phyloP scores from a whole-genome alignment of 139 green algal species.

The Astrephomene gubernaculifera region DNA sequence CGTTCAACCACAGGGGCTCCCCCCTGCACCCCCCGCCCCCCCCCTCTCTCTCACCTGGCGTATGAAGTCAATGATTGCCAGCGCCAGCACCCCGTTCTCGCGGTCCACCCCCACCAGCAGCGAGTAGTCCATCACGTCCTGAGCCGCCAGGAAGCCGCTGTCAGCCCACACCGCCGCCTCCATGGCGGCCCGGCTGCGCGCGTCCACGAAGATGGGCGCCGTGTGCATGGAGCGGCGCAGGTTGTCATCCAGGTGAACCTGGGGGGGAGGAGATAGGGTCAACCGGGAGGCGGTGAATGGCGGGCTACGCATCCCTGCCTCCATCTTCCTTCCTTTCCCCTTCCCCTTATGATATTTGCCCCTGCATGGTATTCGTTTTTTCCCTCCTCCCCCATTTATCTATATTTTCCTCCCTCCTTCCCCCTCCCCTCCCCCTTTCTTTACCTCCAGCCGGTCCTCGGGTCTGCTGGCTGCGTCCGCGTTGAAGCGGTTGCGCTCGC shows the following conservation, averaged over 20 bases:
- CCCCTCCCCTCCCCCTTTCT: not conserved
- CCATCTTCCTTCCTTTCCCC: not conserved
- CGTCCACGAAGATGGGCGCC: slow-evolving; percentile 77
- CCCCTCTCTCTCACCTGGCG: slow-evolving; percentile 58
- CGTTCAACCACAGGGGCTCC: too few species aligned
- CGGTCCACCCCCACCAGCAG: slow-evolving; percentile 86
- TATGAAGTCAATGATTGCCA: slow-evolving; percentile 97
- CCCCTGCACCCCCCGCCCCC: too few species aligned
- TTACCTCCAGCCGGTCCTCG: slow-evolving; percentile 39
- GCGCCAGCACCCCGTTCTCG: slow-evolving; percentile 75
- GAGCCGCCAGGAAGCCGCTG: slow-evolving; percentile 85
- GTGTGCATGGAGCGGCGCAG: slow-evolving; percentile 79
- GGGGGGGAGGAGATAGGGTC: not conserved
- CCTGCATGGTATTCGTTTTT: too few species aligned
- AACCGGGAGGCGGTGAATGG: not conserved
- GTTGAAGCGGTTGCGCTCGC: slow-evolving; percentile 81
- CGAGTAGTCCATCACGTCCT: slow-evolving; percentile 98
- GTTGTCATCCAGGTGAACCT: slow-evolving; percentile 95
- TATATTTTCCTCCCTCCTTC: too few species aligned
- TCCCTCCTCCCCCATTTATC: not conserved
- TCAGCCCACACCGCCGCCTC: slow-evolving; percentile 88
- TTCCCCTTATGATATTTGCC: too few species aligned
- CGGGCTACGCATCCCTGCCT: not conserved
- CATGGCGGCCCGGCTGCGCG: slow-evolving; percentile 49
- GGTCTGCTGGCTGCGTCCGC: slow-evolving; percentile 62